Conservation (phyloP, 306 rosid species). For the Acmispon strigosus region DNA sequence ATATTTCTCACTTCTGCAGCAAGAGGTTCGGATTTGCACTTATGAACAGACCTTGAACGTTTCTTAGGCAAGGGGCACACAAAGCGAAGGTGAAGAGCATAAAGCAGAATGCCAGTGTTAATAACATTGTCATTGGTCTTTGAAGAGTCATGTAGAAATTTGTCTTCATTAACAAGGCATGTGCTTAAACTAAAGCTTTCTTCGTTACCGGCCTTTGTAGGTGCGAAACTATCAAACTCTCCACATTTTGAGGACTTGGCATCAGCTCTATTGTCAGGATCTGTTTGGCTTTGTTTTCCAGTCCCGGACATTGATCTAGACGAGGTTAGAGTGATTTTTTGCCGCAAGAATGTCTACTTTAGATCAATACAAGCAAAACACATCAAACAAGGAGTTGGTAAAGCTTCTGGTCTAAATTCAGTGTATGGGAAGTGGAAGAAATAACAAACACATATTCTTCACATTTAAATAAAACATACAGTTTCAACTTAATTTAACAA, state of each 20-base stretch:
- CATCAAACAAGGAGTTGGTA: background rate
- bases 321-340: constrained; percentile 62
- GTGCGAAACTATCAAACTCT: constrained; percentile 1
- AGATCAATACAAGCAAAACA: constrained; percentile 24
- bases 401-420: background rate
- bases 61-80: constrained; percentile 52
- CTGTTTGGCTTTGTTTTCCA: constrained; percentile 30
- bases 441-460: background rate
- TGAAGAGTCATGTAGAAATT: constrained; percentile 20
- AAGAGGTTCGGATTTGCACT: constrained; percentile 35
- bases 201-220: constrained; percentile 20
- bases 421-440: background rate
- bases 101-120: constrained; percentile 45
- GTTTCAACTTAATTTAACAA: constrained; percentile 2
- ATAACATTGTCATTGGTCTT: constrained; percentile 28
- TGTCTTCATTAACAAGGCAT: constrained; percentile 16
- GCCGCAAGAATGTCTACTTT: constrained; percentile 72
- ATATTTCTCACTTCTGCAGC: constrained; percentile 30
- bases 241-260: constrained; percentile 21
- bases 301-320: constrained; percentile 24
- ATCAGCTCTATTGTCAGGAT: constrained; percentile 21
- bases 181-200: constrained; percentile 11
- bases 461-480: background rate
- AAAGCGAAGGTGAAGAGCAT: constrained; percentile 72
- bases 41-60: constrained; percentile 45